Conservation (phyloP, 148 eudicot genomes). For the Rhododendron simsii region DNA sequence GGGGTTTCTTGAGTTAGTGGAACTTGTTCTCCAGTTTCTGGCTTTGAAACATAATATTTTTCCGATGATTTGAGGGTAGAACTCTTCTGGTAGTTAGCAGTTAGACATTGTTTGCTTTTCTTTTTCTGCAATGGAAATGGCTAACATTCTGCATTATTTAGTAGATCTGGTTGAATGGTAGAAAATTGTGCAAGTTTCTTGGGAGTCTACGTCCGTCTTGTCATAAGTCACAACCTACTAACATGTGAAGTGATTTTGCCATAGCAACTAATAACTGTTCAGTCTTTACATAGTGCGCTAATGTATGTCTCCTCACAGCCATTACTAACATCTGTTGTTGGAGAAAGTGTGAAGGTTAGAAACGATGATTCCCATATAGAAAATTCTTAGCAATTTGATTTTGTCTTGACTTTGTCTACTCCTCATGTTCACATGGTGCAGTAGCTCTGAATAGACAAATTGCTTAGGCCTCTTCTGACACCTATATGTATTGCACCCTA, state of each 20-base stretch:
- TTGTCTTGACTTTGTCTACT: background rate
- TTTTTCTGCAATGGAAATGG: background rate
- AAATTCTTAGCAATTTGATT: background rate
- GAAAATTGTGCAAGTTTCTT: background rate
- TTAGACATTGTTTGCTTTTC: background rate
- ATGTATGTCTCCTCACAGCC: background rate
- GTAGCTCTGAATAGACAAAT: background rate
- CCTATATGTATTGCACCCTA: background rate
- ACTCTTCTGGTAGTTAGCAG: background rate
- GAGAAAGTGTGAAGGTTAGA: background rate
- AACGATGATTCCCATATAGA: background rate
- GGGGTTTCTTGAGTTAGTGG: background rate
- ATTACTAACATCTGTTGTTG: background rate
- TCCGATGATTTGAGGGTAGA: background rate
- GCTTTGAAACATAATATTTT: background rate
- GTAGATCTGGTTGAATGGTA: background rate
- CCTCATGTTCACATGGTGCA: background rate
- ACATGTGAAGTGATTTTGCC: background rate
- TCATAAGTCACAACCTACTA: background rate
- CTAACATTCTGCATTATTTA: background rate
- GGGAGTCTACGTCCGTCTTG: background rate
- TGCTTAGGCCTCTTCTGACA: background rate
- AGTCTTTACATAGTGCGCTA: background rate
- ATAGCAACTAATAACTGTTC: background rate
- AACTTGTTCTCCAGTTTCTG: background rate